Evolutionary conservation across 352 stramenopile species (phyloP).

Genomic region (Peronospora farinosa): DNA sequence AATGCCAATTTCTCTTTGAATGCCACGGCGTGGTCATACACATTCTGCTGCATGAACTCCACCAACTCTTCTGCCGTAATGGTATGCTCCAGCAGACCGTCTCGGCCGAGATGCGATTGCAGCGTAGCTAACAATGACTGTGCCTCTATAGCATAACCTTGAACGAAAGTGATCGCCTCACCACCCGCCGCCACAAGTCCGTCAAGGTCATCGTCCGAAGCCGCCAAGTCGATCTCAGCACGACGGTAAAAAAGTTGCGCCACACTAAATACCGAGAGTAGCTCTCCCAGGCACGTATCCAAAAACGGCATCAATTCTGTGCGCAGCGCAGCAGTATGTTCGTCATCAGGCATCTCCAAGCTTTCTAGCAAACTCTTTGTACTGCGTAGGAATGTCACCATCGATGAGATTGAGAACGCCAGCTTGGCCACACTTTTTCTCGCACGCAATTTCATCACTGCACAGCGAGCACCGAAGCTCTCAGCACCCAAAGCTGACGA

Average conservation of each 20-base stretch:
- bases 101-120: constrained; percentile 33
- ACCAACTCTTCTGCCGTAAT: constrained; percentile 30
- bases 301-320: constrained; percentile 31
- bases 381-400: constrained; percentile 41
- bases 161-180: constrained; percentile 48
- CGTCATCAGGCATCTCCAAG: constrained; percentile 26
- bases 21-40: constrained; percentile 38
- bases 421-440: constrained; percentile 45
- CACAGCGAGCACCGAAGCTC: constrained; percentile 50
- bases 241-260: constrained; percentile 58
- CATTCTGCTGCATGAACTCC: constrained; percentile 39
- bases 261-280: constrained; percentile 39
- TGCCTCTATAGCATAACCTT: constrained; percentile 46
- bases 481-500: constrained; percentile 23
- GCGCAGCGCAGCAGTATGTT: constrained; percentile 24
- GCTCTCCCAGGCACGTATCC: constrained; percentile 42
- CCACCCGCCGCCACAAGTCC: constrained; percentile 53
- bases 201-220: constrained; percentile 63
- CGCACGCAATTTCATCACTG: constrained; percentile 57
- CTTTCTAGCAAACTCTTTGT: constrained; percentile 29
- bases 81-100: constrained; percentile 15
- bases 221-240: constrained; percentile 58
- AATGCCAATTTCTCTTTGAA: constrained; percentile 60
- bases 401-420: constrained; percentile 50
- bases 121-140: constrained; percentile 38